Conservation (phyloP, 2,329 filamentous ascomycete genomes). For the Aphanoascus verrucosus region DNA sequence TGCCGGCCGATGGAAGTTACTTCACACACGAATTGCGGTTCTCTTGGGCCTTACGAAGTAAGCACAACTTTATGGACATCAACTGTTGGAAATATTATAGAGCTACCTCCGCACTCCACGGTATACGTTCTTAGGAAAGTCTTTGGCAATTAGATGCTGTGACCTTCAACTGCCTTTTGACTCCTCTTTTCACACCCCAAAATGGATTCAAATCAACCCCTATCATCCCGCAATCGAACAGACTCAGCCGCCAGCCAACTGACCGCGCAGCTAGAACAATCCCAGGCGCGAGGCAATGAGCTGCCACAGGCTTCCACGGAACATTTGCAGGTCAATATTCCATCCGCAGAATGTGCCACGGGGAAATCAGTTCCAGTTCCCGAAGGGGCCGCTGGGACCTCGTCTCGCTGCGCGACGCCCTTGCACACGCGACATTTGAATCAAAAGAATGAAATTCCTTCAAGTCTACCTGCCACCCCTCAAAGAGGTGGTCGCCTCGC, state of each 20-base stretch:
- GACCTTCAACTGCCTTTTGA: too few relatives aligned
- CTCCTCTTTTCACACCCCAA: neutral
- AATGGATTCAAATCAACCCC: neutral
- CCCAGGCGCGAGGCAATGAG: neutral
- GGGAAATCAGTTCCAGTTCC: slow-evolving; percentile 54
- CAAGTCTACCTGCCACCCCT: slow-evolving; percentile 58
- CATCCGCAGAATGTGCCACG: slow-evolving; percentile 15
- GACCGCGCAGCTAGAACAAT: slow-evolving; percentile 3
- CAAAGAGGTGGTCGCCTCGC: slow-evolving; percentile 53
- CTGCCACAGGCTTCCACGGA: neutral
- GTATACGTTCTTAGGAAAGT: too few relatives aligned
- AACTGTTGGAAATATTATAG: too few relatives aligned
- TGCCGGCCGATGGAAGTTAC: too few relatives aligned
- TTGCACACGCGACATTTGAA: slow-evolving; percentile 43
- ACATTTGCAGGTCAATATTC: neutral
- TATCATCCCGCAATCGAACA: neutral
- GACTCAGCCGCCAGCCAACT: slow-evolving; percentile 2
- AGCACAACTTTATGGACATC: too few relatives aligned
- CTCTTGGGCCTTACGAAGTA: too few relatives aligned
- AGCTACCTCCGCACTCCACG: too few relatives aligned
- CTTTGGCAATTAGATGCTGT: too few relatives aligned
- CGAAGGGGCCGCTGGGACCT: slow-evolving; percentile 49
- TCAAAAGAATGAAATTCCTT: slow-evolving; percentile 57
- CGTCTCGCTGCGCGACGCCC: slow-evolving; percentile 36
- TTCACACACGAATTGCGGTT: too few relatives aligned